Conservation (phyloP, 73 alveolate species). For the Paramecium tetraurelia region DNA sequence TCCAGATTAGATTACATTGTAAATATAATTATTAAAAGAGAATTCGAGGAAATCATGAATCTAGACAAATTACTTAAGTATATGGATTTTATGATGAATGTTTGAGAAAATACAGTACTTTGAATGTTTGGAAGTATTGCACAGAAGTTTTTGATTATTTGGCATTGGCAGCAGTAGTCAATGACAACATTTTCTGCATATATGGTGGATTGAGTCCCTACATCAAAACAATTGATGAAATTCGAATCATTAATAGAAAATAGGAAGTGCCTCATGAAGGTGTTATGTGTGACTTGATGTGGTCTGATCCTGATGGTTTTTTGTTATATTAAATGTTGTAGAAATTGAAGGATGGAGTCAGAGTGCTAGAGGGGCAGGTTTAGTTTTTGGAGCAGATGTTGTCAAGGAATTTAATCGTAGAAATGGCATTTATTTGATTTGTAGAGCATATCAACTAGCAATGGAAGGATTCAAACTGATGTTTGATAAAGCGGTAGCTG, state of each 20-base stretch:
- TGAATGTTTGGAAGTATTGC: conserved; percentile 98
- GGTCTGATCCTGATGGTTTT: conserved; percentile 95
- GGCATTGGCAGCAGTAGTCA: conserved; percentile 95
- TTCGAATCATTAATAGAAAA: conserved; percentile 75
- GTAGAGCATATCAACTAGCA: conserved; percentile 95
- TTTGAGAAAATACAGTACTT: conserved; percentile 91
- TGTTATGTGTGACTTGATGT: conserved; percentile 92
- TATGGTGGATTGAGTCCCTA: conserved; percentile 96
- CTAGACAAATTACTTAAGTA: conserved; percentile 82
- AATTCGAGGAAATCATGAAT: conserved; percentile 85
- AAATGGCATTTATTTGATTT: conserved; percentile 84
- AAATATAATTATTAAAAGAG: not conserved
- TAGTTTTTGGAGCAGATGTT: conserved; percentile 90
- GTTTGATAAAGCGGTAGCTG: too few species aligned
- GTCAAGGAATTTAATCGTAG: conserved; percentile 80
- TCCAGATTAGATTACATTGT: not conserved
- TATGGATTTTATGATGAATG: conserved; percentile 96
- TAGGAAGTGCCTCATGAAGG: conserved; percentile 96
- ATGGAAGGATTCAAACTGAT: conserved; percentile 96
- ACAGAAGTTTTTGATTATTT: conserved; percentile 98
- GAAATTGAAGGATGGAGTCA: conserved; percentile 85
- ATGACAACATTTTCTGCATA: conserved; percentile 88
- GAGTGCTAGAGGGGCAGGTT: conserved; percentile 98
- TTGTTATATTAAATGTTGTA: conserved; percentile 26
- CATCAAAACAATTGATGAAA: conserved; percentile 42